Evolutionary conservation across 2,329 filamentous ascomycete genomes (phyloP).

Genomic region (Orbilia javanica): DNA sequence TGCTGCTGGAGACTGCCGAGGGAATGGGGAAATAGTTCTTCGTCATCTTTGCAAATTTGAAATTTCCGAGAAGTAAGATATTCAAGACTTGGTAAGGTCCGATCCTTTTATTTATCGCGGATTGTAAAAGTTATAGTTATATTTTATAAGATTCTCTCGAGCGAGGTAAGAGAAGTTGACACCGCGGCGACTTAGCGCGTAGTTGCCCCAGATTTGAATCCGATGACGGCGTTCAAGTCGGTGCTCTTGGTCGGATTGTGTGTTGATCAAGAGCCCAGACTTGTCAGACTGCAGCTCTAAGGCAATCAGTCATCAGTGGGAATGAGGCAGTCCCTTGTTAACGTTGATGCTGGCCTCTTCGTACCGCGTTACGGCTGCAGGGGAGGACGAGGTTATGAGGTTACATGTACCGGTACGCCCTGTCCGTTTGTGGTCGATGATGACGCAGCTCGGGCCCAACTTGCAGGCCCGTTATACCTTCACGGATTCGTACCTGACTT

Average conservation of each 20-base stretch:
- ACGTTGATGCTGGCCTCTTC: background rate
- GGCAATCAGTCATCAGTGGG: background rate
- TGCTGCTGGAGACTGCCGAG: conserved; percentile 15
- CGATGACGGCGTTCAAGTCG: conserved; percentile 5
- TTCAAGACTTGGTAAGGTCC: background rate
- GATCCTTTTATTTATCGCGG: conserved; percentile 29
- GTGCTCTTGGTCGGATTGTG: conserved; percentile 6
- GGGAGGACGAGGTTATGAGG: no score
- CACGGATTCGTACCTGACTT: background rate
- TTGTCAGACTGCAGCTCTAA: no score
- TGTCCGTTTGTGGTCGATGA: conserved; percentile 8
- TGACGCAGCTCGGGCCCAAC: conserved; percentile 34
- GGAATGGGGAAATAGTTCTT: conserved; percentile 37
- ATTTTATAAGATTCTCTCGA: background rate
- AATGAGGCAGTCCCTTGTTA: background rate
- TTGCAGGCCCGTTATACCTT: background rate
- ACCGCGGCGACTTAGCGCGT: background rate
- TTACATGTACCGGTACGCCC: conserved; percentile 12
- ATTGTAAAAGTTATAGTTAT: background rate
- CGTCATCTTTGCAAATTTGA: conserved; percentile 21
- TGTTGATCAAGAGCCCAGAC: background rate
- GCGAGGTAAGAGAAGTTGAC: conserved; percentile 12
- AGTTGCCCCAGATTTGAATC: conserved; percentile 27
- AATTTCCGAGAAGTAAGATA: background rate
- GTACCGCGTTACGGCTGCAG: background rate